Conservation (phyloP, 2,329 filamentous ascomycete genomes). For the Pseudopyricularia javanii region DNA sequence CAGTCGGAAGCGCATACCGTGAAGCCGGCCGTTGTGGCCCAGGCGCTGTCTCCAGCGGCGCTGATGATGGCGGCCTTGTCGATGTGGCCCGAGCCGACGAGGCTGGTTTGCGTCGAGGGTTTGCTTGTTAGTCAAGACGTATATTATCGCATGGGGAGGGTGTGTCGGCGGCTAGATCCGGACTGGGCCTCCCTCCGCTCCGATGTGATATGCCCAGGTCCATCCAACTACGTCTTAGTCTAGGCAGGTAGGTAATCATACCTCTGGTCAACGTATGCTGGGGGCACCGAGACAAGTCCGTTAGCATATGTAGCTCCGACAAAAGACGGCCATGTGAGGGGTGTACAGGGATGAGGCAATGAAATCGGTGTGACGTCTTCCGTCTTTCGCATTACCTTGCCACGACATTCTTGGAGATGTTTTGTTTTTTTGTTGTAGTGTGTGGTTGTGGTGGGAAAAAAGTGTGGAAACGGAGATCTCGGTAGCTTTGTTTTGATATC, state of each 20-base stretch:
- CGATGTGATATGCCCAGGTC: no score
- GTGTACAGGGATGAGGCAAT: neutral
- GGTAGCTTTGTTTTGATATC: neutral
- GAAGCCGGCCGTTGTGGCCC: constrained; percentile 63
- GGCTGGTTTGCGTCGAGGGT: constrained; percentile 40
- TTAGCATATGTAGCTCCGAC: neutral
- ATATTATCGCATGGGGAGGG: neutral
- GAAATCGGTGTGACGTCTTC: neutral
- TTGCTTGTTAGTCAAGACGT: neutral
- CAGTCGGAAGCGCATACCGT: constrained; percentile 40
- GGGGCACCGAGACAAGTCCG: no score
- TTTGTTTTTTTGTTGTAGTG: neutral
- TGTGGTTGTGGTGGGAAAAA: neutral
- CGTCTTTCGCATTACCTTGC: constrained; percentile 51
- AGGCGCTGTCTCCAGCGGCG: constrained; percentile 65
- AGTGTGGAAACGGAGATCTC: neutral
- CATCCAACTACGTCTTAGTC: no score
- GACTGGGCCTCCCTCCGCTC: no score
- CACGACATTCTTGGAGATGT: constrained; percentile 50
- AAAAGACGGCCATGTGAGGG: neutral
- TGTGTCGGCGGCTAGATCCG: no score
- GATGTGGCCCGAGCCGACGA: constrained; percentile 66
- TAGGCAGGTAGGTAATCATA: no score
- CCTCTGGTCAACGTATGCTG: neutral
- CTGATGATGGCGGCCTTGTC: constrained; percentile 81